Base-by-base conservation (phyloP, 169 alveolate species). In the Besnoitia besnoiti region DNA sequence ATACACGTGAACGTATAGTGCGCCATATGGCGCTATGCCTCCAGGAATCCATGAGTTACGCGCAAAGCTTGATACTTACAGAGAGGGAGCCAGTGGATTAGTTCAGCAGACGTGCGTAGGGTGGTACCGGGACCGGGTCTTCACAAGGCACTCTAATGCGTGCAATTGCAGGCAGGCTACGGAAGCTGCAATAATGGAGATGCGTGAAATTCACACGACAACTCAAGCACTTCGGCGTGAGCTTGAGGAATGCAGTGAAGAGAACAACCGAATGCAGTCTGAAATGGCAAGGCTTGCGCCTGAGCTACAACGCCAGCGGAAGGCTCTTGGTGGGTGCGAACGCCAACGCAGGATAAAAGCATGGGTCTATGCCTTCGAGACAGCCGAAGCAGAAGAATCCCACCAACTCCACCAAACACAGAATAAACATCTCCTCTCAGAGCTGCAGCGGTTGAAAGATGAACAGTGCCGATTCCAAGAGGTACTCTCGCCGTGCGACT, bases 361-460 rank as follows among this genome's bases (percentile, higher is more conserved):
- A 8, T 39, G 10, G 55, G 7, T 42, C 87, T 77, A 55, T 7
- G 40, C 21, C 87, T 4, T 35, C 33, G 12, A 21, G 37, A 19
- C 87, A 77, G 87, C 47, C 14, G 87, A 51, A 39, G 87, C 61
- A 0, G 87, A 2, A 44, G 59, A 77, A 55, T 24, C 87, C 35
- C 59, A 77, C 30, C 35, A 35, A 44, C 44, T 24, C 37, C 87
- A 77, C 33, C 87, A 77, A 35, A 27, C 49, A 35, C 40, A 27
- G 16, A 77, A 42, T 55, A 77, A 35, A 24, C 37, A 77, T 1
- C 87, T 4, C 4, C n/a, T 77, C 42, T 51, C 10, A 35, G 87
- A 77, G 55, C 49, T 77, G 55, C 87, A 42, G 33, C 2, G 87
- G 49, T 35, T 77, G 33, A 77, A 77, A 77, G 55, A 77, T 0